A percentile compares a stretch with the other conserved stretches of the same genome.
These are phyloP conservation scores for Phytopythium ostracodes DNA, from an alignment of 352 stramenopile genomes.

Conservation along the genomic window DNA sequence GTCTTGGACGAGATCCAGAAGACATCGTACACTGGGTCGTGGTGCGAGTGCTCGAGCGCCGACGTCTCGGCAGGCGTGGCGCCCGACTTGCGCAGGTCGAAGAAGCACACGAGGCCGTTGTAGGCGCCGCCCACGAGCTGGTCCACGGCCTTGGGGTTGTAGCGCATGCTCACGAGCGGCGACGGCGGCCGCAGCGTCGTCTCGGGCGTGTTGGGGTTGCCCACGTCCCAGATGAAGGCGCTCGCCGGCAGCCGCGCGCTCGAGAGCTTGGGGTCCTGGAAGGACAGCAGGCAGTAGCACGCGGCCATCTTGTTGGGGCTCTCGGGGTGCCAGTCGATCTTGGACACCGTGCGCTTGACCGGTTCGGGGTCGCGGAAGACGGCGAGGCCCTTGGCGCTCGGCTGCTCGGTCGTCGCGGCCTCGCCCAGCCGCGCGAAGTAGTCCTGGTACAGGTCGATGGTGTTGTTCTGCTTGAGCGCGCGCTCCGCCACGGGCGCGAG, in stretches of 20 bases:
- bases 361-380: slow-evolving; percentile 95
- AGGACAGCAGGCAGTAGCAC: slow-evolving; percentile 95
- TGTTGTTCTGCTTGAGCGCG: slow-evolving; percentile 97
- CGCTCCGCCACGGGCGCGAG: slow-evolving; percentile 91
- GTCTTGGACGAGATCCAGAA: slow-evolving; percentile 97
- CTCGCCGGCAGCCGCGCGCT: slow-evolving; percentile 73
- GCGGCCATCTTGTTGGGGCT: slow-evolving; percentile 94
- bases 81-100: slow-evolving; percentile 93
- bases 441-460: slow-evolving; percentile 97
- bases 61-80: slow-evolving; percentile 87
- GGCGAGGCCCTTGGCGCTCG: slow-evolving; percentile 94
- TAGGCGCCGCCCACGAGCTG: slow-evolving; percentile 95
- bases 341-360: slow-evolving; percentile 92
- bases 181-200: slow-evolving; percentile 88
- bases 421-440: slow-evolving; percentile 93
- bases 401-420: slow-evolving; percentile 91
- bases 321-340: slow-evolving; percentile 97
- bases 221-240: slow-evolving; percentile 96
- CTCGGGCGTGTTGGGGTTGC: slow-evolving; percentile 96
- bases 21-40: slow-evolving; percentile 96
- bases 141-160: slow-evolving; percentile 96
- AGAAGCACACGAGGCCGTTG: slow-evolving; percentile 97
- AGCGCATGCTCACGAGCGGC: slow-evolving; percentile 91
- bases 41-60: slow-evolving; percentile 96
- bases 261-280: slow-evolving; percentile 93